These are phyloP conservation scores for Fomitopsis palustris DNA, from an alignment of 1,284 basidiomycete species.

Conservation along the genomic window DNA sequence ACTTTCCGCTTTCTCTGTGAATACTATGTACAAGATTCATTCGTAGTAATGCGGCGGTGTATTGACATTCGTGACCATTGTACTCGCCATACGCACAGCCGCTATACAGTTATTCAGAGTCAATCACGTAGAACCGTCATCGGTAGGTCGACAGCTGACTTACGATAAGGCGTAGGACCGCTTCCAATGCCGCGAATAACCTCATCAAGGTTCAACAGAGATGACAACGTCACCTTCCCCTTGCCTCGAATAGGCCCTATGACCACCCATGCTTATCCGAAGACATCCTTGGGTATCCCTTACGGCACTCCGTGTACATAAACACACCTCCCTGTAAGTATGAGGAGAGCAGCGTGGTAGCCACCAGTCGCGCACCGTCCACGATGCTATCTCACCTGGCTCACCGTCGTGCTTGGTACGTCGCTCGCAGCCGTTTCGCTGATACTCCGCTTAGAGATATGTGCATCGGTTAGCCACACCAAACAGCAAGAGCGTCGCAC, in stretches of 20 bases:
- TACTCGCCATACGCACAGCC: no score
- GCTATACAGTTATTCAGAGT: no score
- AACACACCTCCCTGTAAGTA: background rate
- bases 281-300: background rate
- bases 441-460: background rate
- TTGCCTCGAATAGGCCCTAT: background rate
- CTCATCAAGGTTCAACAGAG: background rate
- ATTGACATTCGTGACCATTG: no score
- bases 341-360: background rate
- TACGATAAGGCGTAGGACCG: background rate
- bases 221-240: background rate
- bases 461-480: conserved; percentile 16
- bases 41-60: no score
- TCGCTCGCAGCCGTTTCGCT: background rate
- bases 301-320: background rate
- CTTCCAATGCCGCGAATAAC: background rate
- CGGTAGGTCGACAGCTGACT: background rate
- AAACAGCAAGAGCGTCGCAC: conserved; percentile 47
- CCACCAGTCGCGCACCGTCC: background rate
- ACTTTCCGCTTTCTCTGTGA: no score
- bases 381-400: conserved; percentile 26
- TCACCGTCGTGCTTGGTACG: conserved; percentile 32
- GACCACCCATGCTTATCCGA: background rate
- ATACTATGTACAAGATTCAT: no score
- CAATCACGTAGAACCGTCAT: background rate